phyloP scores from a whole-genome alignment of 192 early-diverging fungal species.

The Entomortierella chlamydospora region DNA sequence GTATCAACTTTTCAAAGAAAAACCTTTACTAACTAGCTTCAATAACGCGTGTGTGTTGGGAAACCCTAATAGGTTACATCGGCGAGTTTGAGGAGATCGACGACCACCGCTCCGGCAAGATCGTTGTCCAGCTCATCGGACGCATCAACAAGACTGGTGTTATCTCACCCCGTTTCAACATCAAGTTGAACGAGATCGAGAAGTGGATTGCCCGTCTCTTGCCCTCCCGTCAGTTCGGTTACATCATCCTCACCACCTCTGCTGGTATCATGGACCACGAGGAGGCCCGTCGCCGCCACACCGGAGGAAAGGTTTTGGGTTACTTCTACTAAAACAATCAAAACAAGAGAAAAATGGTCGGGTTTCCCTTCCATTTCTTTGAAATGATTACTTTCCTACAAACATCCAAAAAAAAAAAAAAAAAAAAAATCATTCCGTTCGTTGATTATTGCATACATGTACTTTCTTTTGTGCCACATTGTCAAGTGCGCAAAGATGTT shows the following conservation, averaged over 20 bases:
- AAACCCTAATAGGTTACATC: constrained; percentile 96
- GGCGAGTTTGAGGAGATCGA: constrained; percentile 99
- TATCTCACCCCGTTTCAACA: constrained; percentile 98
- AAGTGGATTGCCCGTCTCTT: constrained; percentile 97
- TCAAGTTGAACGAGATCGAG: constrained; percentile 94
- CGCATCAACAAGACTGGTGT: constrained; percentile 99
- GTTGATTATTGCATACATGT: too few species aligned
- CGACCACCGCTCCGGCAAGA: constrained; percentile 98
- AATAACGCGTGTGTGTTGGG: too few species aligned
- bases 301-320: constrained; percentile 98
- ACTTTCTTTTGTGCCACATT: too few species aligned
- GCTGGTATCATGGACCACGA: constrained; percentile 99
- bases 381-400: too few species aligned
- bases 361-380: neutral
- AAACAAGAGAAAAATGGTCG: neutral
- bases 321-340: constrained; percentile 59
- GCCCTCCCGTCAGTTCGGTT: constrained; percentile 99
- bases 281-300: constrained; percentile 96
- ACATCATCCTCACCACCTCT: constrained; percentile 89
- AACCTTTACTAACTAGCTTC: too few species aligned
- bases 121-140: constrained; percentile 97
- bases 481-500: too few species aligned
- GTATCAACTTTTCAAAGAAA: too few species aligned
- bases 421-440: neutral
- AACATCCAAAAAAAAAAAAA: too few species aligned